phyloP scores from a whole-genome alignment of 2,329 filamentous ascomycete genomes.

The Trichoderma asperellum region DNA sequence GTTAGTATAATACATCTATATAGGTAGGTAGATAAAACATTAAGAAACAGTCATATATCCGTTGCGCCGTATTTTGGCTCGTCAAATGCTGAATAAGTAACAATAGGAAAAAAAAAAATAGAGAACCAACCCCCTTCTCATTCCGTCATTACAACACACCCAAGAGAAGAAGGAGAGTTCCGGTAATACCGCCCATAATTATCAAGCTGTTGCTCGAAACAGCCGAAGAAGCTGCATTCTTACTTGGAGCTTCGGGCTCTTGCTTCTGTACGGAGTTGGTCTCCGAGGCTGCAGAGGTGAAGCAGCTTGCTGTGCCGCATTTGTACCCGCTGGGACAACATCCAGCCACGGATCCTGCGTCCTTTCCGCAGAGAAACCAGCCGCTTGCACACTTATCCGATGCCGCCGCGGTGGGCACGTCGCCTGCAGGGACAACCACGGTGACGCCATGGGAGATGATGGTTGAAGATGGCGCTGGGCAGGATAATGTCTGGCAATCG shows the following conservation, averaged over 20 bases:
- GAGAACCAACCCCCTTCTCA: background rate
- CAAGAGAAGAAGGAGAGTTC: constrained; percentile 15
- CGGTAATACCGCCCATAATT: constrained; percentile 1
- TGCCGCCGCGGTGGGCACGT: constrained; percentile 50
- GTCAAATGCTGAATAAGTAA: background rate
- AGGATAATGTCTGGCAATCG: constrained; percentile 80
- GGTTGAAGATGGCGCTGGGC: constrained; percentile 66
- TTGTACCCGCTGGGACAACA: constrained; percentile 81
- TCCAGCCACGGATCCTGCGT: constrained; percentile 67
- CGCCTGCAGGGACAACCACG: constrained; percentile 65
- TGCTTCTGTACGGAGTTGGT: constrained; percentile 63
- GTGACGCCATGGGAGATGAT: constrained; percentile 71
- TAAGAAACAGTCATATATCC: constrained; percentile 5
- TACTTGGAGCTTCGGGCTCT: constrained; percentile 42
- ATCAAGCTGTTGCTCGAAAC: background rate
- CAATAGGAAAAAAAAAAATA: background rate
- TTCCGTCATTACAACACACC: background rate
- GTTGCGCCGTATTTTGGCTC: background rate
- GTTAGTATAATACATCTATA: constrained; percentile 16
- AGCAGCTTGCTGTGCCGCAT: constrained; percentile 76
- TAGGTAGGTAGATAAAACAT: background rate
- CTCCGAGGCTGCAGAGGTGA: constrained; percentile 54
- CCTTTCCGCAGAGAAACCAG: constrained; percentile 72
- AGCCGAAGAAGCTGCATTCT: constrained; percentile 25
- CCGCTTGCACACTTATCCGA: constrained; percentile 69